Conservation (phyloP, 1,284 basidiomycete species). For the Tetrapyrgos nigripes region DNA sequence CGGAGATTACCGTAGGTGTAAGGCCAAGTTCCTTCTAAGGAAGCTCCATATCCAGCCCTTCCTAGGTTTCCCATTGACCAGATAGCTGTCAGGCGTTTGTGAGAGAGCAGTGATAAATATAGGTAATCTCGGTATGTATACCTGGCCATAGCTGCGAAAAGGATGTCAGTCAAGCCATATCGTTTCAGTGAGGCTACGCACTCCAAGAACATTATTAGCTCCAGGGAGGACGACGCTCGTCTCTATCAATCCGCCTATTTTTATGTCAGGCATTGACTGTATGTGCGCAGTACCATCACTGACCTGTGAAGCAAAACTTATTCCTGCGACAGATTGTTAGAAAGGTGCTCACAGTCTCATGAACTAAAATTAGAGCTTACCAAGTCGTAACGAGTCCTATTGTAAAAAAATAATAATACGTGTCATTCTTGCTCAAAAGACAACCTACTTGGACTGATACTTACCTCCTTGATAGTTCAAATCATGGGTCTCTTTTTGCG, state of each 20-base stretch:
- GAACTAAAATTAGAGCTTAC: slow-evolving; percentile 14
- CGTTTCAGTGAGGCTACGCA: neutral
- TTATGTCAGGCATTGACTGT: neutral
- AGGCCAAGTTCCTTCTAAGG: slow-evolving; percentile 26
- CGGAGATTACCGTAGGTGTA: slow-evolving; percentile 22
- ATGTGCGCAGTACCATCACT: slow-evolving; percentile 9
- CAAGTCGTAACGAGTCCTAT: slow-evolving; percentile 24
- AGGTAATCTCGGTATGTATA: slow-evolving; percentile 7
- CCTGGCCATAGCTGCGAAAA: neutral
- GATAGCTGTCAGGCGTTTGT: slow-evolving; percentile 48
- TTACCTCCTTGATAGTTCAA: slow-evolving; percentile 35
- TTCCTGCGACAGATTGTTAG: slow-evolving; percentile 12
- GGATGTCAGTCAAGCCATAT: slow-evolving; percentile 10
- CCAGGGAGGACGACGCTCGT: slow-evolving; percentile 43
- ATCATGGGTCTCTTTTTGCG: slow-evolving; percentile 14
- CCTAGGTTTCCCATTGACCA: slow-evolving; percentile 69
- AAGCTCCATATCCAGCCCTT: slow-evolving; percentile 27
- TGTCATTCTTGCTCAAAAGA: neutral
- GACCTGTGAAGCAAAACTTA: slow-evolving; percentile 21
- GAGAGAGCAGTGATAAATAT: slow-evolving; percentile 20
- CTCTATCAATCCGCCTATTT: slow-evolving; percentile 20
- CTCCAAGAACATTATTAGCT: slow-evolving; percentile 38
- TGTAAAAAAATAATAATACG: slow-evolving; percentile 1
- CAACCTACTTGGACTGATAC: neutral
- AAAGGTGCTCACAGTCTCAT: neutral